These are phyloP conservation scores for Oropetium thomaeum DNA, from an alignment of 176 grass and related monocot species.

Conservation along the genomic window DNA sequence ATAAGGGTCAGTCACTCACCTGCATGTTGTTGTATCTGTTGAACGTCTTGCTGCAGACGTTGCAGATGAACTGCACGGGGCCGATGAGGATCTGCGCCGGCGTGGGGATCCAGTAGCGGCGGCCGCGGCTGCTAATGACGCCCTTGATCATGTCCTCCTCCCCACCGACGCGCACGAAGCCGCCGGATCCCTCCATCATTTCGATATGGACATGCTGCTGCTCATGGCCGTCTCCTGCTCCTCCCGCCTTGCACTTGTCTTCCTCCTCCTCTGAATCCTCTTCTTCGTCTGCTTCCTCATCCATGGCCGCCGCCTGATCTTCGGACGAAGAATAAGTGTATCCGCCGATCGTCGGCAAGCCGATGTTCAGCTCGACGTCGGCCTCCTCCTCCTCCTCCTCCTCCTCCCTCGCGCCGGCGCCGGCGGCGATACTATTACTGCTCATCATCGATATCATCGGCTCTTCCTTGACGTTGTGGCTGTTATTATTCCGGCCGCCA, in stretches of 20 bases:
- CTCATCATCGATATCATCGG: no score
- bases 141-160: constrained; percentile 15
- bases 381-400: background rate
- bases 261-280: constrained; percentile 5
- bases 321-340: constrained; percentile 9
- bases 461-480: constrained; percentile 39
- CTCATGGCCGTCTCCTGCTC: background rate
- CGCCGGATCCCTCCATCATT: constrained; percentile 5
- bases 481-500: background rate
- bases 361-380: constrained; percentile 62
- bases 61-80: constrained; percentile 82
- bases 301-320: constrained; percentile 23
- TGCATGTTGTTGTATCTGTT: constrained; percentile 98
- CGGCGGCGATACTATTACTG: background rate
- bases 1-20: constrained; percentile 33
- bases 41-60: constrained; percentile 87
- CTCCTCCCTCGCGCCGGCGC: background rate
- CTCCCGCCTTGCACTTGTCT: constrained; percentile 12
- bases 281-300: constrained; percentile 32
- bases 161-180: background rate
- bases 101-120: constrained; percentile 81
- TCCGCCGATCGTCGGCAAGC: constrained; percentile 17
- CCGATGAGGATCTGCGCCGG: constrained; percentile 81
- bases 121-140: background rate
- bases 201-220: background rate